Evolutionary conservation across 179 eudicot genomes (phyloP).

Genomic region (Beta lomatogona): DNA sequence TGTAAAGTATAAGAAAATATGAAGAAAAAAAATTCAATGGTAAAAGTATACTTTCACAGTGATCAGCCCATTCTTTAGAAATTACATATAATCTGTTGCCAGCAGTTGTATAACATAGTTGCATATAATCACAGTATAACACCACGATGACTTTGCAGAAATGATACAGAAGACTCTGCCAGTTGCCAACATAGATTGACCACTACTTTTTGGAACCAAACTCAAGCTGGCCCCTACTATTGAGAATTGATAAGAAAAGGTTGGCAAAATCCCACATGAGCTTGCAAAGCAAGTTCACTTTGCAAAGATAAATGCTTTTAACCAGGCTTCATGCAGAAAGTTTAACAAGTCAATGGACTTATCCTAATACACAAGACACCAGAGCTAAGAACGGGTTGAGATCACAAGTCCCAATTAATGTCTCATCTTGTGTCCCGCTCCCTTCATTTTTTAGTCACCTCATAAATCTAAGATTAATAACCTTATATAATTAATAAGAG

Average conservation of each 20-base stretch:
- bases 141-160: not conserved
- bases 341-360: not conserved
- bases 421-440: too few species aligned
- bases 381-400: not conserved
- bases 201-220: not conserved
- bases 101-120: not conserved
- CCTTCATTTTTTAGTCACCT: too few species aligned
- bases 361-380: not conserved
- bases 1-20: not conserved
- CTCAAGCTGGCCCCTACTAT: not conserved
- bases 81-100: not conserved
- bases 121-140: not conserved
- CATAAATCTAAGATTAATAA: too few species aligned
- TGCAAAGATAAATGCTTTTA: not conserved
- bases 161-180: not conserved
- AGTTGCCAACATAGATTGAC: not conserved
- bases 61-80: not conserved
- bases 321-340: not conserved
- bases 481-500: too few species aligned
- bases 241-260: not conserved
- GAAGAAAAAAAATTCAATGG: not conserved
- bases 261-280: not conserved
- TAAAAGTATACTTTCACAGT: not conserved
- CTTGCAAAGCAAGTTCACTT: not conserved
- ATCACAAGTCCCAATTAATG: too few species aligned